Base-by-base conservation (phyloP, 305 asterid genomes). In the Plantago rigida region DNA sequence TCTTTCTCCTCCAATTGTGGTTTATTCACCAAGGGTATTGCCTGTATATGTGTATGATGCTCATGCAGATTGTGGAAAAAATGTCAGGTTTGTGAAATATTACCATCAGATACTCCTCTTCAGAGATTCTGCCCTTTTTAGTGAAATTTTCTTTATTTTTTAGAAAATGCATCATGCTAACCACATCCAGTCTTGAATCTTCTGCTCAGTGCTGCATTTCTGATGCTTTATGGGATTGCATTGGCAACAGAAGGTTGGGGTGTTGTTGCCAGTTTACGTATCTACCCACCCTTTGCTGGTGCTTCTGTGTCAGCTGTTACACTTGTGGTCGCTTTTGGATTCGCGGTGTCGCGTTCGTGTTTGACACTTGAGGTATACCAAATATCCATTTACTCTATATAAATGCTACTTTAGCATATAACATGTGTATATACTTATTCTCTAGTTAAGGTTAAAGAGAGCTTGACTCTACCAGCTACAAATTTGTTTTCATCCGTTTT, bases 231-330 rank as follows among this genome's bases (percentile, higher is more conserved):
- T 55, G 99, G 94, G 67, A 75, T 93, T 65, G 99, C 96, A 41
- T 76, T 93, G 84, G 99, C 99, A 60, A 81, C 56, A 67, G 99
- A 93, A 85, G 97, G 99, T 59, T 93, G 99, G 99, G 99, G 99
- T 50, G 99, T 93, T 47, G 99, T 93, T 56, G 99, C 99, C 66
- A 93, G 99, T 71, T 87, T 93, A 86, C 87, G 85, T 68, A 87
- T 93, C 51, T 85, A 89, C 81, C 97, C 97, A 48, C 97, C 99
- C n/a, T 93, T 93, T 73, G 96, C 94, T 72, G 99, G 99, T 66
- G 99, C 99, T 52, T 96, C 99, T 49, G 97, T 93, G 19, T 93
- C 99, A 50, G 99, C 99, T 56, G 60, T 89, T 73, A 93, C 97
- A 52, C 97, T 93, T 63, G 99, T 93, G 47, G 99, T 93, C 72